A percentile compares a stretch with the other conserved stretches of the same genome.
Evolutionary conservation across 2,329 filamentous ascomycete genomes (phyloP).

Genomic region (Stagonosporopsis rhizophila): DNA sequence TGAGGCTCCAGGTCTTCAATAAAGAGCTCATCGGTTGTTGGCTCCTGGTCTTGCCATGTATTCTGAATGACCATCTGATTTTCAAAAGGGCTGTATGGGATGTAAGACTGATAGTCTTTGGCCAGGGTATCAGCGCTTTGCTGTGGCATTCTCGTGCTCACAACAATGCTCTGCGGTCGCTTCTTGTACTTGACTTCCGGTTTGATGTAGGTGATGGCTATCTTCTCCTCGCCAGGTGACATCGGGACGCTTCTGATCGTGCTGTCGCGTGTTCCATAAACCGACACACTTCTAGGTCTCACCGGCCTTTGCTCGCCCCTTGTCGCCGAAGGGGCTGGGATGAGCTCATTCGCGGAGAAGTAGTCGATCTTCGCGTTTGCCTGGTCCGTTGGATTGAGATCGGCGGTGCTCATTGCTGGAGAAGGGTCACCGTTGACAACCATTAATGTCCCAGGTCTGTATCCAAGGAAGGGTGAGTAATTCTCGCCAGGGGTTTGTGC

Average conservation of each 20-base stretch:
- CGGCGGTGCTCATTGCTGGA: slow-evolving; percentile 50
- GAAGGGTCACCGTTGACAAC: slow-evolving; percentile 58
- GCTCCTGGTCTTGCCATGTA: slow-evolving; percentile 13
- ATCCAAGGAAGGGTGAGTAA: slow-evolving; percentile 51
- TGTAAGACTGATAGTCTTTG: slow-evolving; percentile 16
- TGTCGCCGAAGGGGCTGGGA: slow-evolving; percentile 30
- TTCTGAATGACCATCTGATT: slow-evolving; percentile 14
- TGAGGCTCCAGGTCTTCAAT: background rate
- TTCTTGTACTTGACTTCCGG: slow-evolving; percentile 20
- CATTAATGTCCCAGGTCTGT: slow-evolving; percentile 53
- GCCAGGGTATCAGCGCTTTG: slow-evolving; percentile 14
- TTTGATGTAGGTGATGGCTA: slow-evolving; percentile 16
- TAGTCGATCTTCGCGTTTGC: slow-evolving; percentile 30
- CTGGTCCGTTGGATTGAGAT: slow-evolving; percentile 4
- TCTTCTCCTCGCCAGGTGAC: slow-evolving; percentile 13
- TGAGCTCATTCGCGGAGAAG: slow-evolving; percentile 32
- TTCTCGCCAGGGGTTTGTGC: slow-evolving; percentile 53
- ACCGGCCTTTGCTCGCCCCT: slow-evolving; percentile 27
- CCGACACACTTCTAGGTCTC: slow-evolving; percentile 41
- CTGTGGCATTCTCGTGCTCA: slow-evolving; percentile 15
- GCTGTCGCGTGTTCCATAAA: slow-evolving; percentile 11
- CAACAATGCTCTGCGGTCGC: slow-evolving; percentile 26
- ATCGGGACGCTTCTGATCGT: background rate
- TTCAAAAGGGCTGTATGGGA: slow-evolving; percentile 16
- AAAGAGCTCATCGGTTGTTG: slow-evolving; percentile 10